Evolutionary conservation across 148 eudicot species (phyloP).

Genomic region (Cornus kousa): DNA sequence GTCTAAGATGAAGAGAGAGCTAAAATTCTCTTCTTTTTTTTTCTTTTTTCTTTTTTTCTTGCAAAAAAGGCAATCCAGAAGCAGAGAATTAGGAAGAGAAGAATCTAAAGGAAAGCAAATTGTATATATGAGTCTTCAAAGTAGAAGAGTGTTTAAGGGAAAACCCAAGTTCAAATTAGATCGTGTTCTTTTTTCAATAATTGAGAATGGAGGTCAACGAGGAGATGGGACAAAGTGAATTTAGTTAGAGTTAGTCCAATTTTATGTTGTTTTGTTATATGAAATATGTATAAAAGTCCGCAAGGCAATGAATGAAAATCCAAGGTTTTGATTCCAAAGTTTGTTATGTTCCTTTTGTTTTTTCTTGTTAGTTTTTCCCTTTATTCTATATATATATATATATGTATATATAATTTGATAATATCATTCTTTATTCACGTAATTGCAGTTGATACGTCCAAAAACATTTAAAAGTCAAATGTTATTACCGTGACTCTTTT

Average conservation of each 20-base stretch:
- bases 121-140: constrained; percentile 20
- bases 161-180: neutral
- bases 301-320: constrained; percentile 20
- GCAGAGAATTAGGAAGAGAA: neutral
- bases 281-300: constrained; percentile 18
- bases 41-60: no score
- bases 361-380: neutral
- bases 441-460: no score
- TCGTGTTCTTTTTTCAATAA: neutral
- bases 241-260: constrained; percentile 1
- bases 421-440: no score
- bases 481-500: no score
- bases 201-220: neutral
- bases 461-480: no score
- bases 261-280: neutral
- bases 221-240: neutral
- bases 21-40: no score
- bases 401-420: no score
- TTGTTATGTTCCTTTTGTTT: neutral
- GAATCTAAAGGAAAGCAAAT: constrained; percentile 2
- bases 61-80: constrained; percentile 18
- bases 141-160: neutral
- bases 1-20: no score
- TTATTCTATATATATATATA: neutral
- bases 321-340: neutral